Evolutionary conservation across 116 monocot species (phyloP).

Genomic region (Papilionanthe hybrid): DNA sequence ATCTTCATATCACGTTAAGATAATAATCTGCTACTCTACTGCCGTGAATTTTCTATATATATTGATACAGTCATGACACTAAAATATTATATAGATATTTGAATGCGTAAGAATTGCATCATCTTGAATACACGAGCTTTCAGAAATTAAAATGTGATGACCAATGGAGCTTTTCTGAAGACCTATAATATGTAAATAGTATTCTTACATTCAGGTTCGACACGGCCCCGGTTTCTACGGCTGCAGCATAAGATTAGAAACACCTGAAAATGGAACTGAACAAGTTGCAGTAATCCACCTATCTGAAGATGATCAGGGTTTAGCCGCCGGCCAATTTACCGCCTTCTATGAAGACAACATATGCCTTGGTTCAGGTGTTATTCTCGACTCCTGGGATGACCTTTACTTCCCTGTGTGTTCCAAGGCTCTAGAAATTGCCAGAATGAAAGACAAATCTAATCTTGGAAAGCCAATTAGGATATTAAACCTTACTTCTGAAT

Average conservation of each 20-base stretch:
- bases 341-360: conserved; percentile 66
- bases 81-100: no score
- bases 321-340: conserved; percentile 91
- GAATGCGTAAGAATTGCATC: no score
- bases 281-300: conserved; percentile 44
- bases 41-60: no score
- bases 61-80: no score
- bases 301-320: conserved; percentile 89
- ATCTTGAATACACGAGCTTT: no score
- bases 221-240: conserved; percentile 83
- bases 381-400: conserved; percentile 69
- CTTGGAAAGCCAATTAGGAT: conserved; percentile 78
- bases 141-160: no score
- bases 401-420: conserved; percentile 66
- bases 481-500: conserved; percentile 38
- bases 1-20: no score
- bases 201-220: conserved; percentile 52
- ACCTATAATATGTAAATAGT: neutral
- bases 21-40: no score
- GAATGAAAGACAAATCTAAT: conserved; percentile 71
- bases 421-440: conserved; percentile 74
- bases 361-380: conserved; percentile 92
- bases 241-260: conserved; percentile 46
- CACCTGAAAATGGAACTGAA: conserved; percentile 17
- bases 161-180: no score